Evolutionary conservation across 805 yeast species (phyloP).

Genomic region (Candida nemodendra): DNA sequence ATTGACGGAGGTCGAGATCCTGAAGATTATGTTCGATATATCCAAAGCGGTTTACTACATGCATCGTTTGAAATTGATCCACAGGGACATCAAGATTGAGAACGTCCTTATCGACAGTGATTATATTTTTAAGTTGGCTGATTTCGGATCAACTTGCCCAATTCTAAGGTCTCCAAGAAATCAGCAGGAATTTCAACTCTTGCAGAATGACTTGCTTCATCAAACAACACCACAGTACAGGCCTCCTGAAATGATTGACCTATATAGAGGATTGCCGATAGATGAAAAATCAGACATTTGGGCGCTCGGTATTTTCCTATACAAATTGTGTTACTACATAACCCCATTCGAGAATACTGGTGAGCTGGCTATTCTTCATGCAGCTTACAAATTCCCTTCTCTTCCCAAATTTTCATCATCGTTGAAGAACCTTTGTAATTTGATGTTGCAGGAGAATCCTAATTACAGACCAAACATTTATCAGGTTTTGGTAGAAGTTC

Average conservation of each 20-base stretch:
- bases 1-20: conserved; percentile 70
- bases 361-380: conserved; percentile 82
- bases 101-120: conserved; percentile 78
- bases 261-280: conserved; percentile 76
- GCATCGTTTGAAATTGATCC: conserved; percentile 80
- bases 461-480: conserved; percentile 79
- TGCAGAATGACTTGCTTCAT: conserved; percentile 79
- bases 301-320: conserved; percentile 93
- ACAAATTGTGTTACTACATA: conserved; percentile 85
- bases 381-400: conserved; percentile 74
- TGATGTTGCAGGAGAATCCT: conserved; percentile 83
- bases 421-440: conserved; percentile 70
- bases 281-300: conserved; percentile 93
- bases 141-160: conserved; percentile 86
- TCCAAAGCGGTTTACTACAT: conserved; percentile 76
- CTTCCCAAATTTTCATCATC: conserved; percentile 68
- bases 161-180: conserved; percentile 73
- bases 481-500: conserved; percentile 68
- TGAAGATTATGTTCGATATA: conserved; percentile 81
- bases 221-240: conserved; percentile 97
- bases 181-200: conserved; percentile 66
- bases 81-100: conserved; percentile 92
- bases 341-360: conserved; percentile 93
- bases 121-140: conserved; percentile 79
- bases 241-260: conserved; percentile 94